Evolutionary conservation across 139 green algal genomes (phyloP), one percentile per base, ranked within the genome.

Genomic region (Tetradesmus lagerheimii): DNA sequence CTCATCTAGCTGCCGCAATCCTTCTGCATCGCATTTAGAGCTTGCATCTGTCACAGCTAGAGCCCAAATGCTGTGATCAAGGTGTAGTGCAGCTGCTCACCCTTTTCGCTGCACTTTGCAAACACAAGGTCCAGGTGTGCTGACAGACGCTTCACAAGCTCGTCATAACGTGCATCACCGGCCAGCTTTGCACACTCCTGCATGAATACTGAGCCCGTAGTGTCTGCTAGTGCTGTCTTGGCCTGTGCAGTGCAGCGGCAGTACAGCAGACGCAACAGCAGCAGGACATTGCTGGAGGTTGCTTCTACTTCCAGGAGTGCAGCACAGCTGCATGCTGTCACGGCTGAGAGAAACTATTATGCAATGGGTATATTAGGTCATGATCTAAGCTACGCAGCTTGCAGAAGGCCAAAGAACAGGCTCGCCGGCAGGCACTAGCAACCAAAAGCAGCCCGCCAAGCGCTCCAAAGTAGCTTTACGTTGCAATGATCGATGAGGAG

Each of bases 81-180:
- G n/a, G n/a, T 34, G 29, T 78, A 41, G 71, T 35, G 71, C 37
- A 31, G 5, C 45, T 16, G 25, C 87, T 84, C 79, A 91, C 87
- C 87, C 79, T 91, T 91, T 23, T 86, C 78, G 5, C 57, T 75
- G 87, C 78, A 84, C 62, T 84, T 87, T 43, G 45, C 29, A 25
- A 82, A 87, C 37, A 91, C 62, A 16, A 87, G 62, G 20, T 80
- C 79, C n/a, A 91, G 38, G 29, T 91, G 87, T 29, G 79, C 38
- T 67, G 76, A 62, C 6, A 91, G 37, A 25, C 27, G 79, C 62
- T 79, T 82, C 53, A 91, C 80, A 16, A 91, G 79, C 79, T 91
- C 87, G 38, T 87, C 87, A 37, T 37, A 87, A 6, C 87, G 79
- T 29, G 27, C 29, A 37, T 67, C 79, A n/a, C 31, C 62, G 14